A percentile compares a stretch with the other conserved stretches of the same genome.
phyloP scores from a whole-genome alignment of 176 grass and related monocot species.

The Carex littledalei region DNA sequence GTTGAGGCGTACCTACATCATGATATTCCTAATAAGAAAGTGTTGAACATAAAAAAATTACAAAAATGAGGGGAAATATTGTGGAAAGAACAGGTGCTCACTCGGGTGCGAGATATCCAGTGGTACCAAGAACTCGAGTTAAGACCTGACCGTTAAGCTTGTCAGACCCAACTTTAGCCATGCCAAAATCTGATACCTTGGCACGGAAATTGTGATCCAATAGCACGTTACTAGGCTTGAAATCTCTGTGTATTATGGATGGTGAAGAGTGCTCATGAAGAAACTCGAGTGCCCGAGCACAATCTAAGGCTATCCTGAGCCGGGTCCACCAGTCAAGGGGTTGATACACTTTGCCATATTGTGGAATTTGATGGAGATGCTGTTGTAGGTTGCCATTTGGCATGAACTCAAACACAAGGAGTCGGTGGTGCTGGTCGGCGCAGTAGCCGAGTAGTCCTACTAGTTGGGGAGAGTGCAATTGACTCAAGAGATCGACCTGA shows the following conservation, averaged over 20 bases:
- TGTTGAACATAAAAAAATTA: neutral
- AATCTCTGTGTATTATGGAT: conserved; percentile 95
- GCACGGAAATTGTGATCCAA: conserved; percentile 70
- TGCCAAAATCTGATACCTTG: conserved; percentile 77
- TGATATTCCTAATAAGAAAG: neutral
- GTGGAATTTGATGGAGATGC: conserved; percentile 48
- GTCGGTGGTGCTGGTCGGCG: conserved; percentile 82
- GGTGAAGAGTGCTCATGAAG: conserved; percentile 74
- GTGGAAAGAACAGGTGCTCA: conserved; percentile 9
- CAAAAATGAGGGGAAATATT: neutral
- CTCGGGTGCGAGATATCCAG: conserved; percentile 95
- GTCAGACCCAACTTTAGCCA: conserved; percentile 89
- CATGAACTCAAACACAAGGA: conserved; percentile 96
- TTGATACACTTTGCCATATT: neutral
- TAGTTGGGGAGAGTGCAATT: conserved; percentile 68
- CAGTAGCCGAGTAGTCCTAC: conserved; percentile 88
- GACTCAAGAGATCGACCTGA: conserved; percentile 88
- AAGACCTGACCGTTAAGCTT: conserved; percentile 85
- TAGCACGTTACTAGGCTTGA: conserved; percentile 82
- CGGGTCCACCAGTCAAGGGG: conserved; percentile 75
- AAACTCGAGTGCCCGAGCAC: conserved; percentile 80
- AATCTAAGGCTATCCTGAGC: conserved; percentile 85
- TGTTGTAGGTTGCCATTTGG: conserved; percentile 74
- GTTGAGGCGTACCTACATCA: conserved; percentile 79
- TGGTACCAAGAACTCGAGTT: conserved; percentile 94